Conservation (phyloP, 768 basidiomycete species). For the Hydnomerulius pinastri region DNA sequence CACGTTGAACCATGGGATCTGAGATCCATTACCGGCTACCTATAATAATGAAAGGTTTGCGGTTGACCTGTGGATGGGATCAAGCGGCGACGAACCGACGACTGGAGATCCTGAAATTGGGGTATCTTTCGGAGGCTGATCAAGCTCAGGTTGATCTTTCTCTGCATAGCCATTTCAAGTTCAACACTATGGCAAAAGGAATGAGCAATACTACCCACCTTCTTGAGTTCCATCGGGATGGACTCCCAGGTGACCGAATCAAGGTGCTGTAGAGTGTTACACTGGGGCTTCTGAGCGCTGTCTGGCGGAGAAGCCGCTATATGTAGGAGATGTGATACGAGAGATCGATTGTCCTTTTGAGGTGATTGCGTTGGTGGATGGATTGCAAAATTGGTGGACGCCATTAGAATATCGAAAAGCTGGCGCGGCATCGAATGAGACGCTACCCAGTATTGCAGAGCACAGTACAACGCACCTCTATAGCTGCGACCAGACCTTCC, state of each 20-base stretch:
- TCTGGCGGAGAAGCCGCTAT: slow-evolving; percentile 62
- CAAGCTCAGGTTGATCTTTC: slow-evolving; percentile 58
- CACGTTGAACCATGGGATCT: slow-evolving; percentile 60
- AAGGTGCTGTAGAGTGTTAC: slow-evolving; percentile 48
- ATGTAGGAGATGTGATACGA: slow-evolving; percentile 56
- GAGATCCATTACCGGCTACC: slow-evolving; percentile 36
- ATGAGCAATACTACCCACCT: slow-evolving; percentile 39
- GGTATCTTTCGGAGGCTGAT: slow-evolving; percentile 49
- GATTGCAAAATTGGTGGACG: slow-evolving; percentile 13
- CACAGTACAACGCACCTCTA: slow-evolving; percentile 55
- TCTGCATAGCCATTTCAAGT: slow-evolving; percentile 35
- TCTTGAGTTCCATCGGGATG: slow-evolving; percentile 60
- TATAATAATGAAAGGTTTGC: slow-evolving; percentile 16
- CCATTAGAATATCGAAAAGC: slow-evolving; percentile 41
- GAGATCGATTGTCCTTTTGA: slow-evolving; percentile 29
- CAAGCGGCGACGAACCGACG: slow-evolving; percentile 39
- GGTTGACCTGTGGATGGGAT: not conserved
- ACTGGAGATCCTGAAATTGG: slow-evolving; percentile 52
- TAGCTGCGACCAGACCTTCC: slow-evolving; percentile 68
- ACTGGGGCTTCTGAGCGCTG: slow-evolving; percentile 50
- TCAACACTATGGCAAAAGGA: not conserved
- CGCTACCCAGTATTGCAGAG: not conserved
- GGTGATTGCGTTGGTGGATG: slow-evolving; percentile 19
- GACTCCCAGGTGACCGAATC: slow-evolving; percentile 62
- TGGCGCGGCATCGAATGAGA: slow-evolving; percentile 32